Evolutionary conservation across 2,329 filamentous ascomycete genomes (phyloP), one percentile per base, ranked within the genome.

Genomic region (Elsinoe batatas): DNA sequence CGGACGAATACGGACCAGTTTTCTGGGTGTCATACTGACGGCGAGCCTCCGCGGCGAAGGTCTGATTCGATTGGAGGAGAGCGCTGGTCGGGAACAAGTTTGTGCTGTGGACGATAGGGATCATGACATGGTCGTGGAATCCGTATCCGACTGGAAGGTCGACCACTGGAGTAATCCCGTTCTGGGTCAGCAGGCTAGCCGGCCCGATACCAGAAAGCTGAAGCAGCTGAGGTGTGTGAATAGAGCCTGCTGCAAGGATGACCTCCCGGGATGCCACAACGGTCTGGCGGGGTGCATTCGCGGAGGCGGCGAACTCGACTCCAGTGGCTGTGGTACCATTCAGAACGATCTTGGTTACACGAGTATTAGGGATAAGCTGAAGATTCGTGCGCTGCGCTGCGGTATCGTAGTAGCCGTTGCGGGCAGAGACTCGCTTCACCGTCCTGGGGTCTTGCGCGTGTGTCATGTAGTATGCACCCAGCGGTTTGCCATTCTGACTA

Each of bases 61-160:
- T 51, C 17, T 26, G 32, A 15, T 51, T 51, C 17, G 47, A 51
- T 20, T 51, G 47, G 11, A 51, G 30, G 11, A 51, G 47, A 26
- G 15, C 47, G 22, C 26, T 51, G n/a, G 47, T 51, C 10, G 32
- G 47, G 13, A 35, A 35, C 10, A 51, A 20, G 47, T 51, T 51
- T 33, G 32, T 51, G 15, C 37, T 51, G 17, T 51, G 47, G 32
- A 51, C 57, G 30, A 61, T 56, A 7, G 55, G 56, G 6, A 57
- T 33, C 13, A 57, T 56, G n/a, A 51, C 44, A 38, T 83, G 81
- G 62, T 87, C 82, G 56, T 82, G 72, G 0, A 87, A 71, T 65
- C 85, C 82, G 59, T 76, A 77, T 1, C 83, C 83, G 2, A 87
- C 82, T 1, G 78, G 76, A 0, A 81, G 77, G 58, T 84, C 74